Evolutionary conservation across 179 eudicot genomes (phyloP).

Genomic region (Silene vulgaris): DNA sequence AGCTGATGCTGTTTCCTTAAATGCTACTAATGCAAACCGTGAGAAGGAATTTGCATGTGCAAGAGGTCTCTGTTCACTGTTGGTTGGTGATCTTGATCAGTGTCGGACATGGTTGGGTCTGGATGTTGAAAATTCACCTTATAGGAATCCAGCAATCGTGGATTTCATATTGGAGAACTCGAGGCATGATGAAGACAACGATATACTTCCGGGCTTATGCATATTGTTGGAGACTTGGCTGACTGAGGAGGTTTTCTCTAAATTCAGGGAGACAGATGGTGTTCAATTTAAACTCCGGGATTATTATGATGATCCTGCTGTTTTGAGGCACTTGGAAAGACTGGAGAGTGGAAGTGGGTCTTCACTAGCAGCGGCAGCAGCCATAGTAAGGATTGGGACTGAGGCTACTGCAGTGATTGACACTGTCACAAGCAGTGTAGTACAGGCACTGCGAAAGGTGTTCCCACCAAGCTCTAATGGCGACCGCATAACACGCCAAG

Average conservation of each 20-base stretch:
- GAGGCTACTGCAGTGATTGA: conserved; percentile 91
- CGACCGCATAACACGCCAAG: conserved; percentile 40
- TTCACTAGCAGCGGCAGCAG: conserved; percentile 92
- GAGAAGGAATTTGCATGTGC: conserved; percentile 85
- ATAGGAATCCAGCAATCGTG: conserved; percentile 64
- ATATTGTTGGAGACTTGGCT: conserved; percentile 95
- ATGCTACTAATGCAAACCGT: conserved; percentile 40
- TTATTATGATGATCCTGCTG: conserved; percentile 93
- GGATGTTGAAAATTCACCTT: conserved; percentile 68
- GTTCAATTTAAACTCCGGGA: conserved; percentile 73
- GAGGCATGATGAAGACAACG: conserved; percentile 60
- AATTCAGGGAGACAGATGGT: conserved; percentile 77
- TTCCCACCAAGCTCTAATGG: conserved; percentile 58
- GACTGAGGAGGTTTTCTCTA: conserved; percentile 86
- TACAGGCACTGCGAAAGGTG: conserved; percentile 73
- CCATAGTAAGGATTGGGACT: conserved; percentile 87
- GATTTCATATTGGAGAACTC: conserved; percentile 78
- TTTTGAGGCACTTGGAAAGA: conserved; percentile 75
- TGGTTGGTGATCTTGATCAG: conserved; percentile 81
- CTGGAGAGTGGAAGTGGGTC: conserved; percentile 74
- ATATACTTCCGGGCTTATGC: conserved; percentile 85
- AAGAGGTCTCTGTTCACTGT: conserved; percentile 90
- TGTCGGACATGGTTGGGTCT: conserved; percentile 91
- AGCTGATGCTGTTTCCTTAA: conserved; percentile 38
- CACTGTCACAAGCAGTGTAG: conserved; percentile 69